These are phyloP conservation scores for Aethionema arabicum DNA, from an alignment of 345 rosid species.

Conservation along the genomic window DNA sequence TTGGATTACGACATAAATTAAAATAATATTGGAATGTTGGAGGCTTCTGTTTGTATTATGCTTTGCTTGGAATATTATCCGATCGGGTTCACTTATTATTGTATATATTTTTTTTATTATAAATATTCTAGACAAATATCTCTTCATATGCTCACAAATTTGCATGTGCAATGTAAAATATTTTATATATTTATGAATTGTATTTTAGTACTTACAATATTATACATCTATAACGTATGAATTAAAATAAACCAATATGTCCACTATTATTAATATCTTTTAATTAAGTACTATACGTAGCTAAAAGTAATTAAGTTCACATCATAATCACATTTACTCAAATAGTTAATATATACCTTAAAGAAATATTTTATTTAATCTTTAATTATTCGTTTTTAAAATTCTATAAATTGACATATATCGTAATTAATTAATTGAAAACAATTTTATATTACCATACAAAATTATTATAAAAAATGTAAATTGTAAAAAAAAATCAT, in stretches of 20 bases:
- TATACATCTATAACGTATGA: background rate
- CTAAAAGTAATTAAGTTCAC: conserved; percentile 4
- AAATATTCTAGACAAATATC: conserved; percentile 22
- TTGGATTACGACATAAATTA: conserved; percentile 30
- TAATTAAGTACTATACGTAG: background rate
- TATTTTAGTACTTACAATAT: background rate
- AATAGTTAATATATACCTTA: too few relatives aligned
- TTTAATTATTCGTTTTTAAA: too few relatives aligned
- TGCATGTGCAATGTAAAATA: conserved; percentile 38
- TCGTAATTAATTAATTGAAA: too few relatives aligned
- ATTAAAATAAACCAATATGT: background rate
- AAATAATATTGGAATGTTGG: conserved; percentile 39
- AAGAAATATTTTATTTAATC: too few relatives aligned
- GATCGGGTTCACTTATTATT: conserved; percentile 36
- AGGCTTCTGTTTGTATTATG: conserved; percentile 42
- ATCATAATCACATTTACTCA: background rate
- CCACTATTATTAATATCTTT: background rate
- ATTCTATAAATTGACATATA: too few relatives aligned
- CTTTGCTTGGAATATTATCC: conserved; percentile 39
- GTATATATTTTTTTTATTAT: background rate
- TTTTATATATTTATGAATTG: conserved; percentile 18
- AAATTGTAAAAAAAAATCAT: too few relatives aligned
- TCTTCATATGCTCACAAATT: conserved; percentile 33
- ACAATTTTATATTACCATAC: too few relatives aligned
- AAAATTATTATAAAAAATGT: too few relatives aligned